These are phyloP conservation scores for Hanseniaspora vineae DNA, from an alignment of 805 yeast species.

Conservation along the genomic window DNA sequence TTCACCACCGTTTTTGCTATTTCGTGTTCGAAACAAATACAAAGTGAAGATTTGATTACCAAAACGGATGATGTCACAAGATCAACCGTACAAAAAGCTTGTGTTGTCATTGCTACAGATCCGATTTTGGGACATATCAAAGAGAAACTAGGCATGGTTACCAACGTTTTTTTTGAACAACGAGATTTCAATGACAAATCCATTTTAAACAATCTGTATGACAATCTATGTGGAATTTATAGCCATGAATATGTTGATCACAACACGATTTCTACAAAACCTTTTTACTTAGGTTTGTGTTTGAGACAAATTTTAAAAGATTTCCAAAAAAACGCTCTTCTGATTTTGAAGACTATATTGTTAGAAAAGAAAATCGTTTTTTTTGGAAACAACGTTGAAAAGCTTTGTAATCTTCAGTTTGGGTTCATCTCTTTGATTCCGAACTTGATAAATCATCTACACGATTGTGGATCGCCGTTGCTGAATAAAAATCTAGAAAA, in stretches of 20 bases:
- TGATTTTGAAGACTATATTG: slow-evolving; percentile 62
- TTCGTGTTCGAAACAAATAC: slow-evolving; percentile 79
- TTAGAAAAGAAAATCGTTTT: slow-evolving; percentile 65
- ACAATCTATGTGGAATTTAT: slow-evolving; percentile 41
- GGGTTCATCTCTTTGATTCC: slow-evolving; percentile 78
- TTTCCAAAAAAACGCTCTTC: slow-evolving; percentile 46
- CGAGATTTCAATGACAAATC: slow-evolving; percentile 58
- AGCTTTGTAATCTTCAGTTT: slow-evolving; percentile 70
- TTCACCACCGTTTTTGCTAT: slow-evolving; percentile 82
- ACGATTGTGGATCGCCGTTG: slow-evolving; percentile 70
- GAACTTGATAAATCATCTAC: slow-evolving; percentile 54
- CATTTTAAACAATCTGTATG: slow-evolving; percentile 57
- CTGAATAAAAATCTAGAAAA: slow-evolving; percentile 40
- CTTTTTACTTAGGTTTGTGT: slow-evolving; percentile 61
- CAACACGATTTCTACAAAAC: slow-evolving; percentile 35
- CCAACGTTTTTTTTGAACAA: slow-evolving; percentile 76
- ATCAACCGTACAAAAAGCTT: slow-evolving; percentile 81
- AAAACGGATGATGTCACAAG: slow-evolving; percentile 59
- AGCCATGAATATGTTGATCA: slow-evolving; percentile 12
- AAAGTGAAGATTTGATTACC: slow-evolving; percentile 43
- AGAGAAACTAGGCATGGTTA: slow-evolving; percentile 82
- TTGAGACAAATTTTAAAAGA: slow-evolving; percentile 49
- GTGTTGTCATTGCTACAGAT: slow-evolving; percentile 73
- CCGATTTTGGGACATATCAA: slow-evolving; percentile 83
- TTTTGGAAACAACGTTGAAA: slow-evolving; percentile 69